Evolutionary conservation across 495 filamentous ascomycete genomes (phyloP).

Genomic region (Gamarada debralockiae): DNA sequence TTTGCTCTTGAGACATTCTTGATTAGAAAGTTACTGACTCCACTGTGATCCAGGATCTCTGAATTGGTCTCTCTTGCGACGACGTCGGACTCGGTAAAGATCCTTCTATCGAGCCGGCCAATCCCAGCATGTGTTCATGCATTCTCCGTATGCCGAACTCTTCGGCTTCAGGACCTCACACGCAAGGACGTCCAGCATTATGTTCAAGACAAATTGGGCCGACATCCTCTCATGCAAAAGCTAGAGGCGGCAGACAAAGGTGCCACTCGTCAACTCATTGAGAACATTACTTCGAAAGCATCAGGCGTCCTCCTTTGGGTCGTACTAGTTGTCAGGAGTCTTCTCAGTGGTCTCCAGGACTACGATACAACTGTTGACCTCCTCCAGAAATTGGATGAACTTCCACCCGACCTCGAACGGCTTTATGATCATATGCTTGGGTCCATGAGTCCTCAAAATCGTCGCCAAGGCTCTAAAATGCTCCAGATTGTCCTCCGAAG

Average conservation of each 20-base stretch:
- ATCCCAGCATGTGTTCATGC: too few species aligned
- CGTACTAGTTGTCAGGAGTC: slow-evolving; percentile 24
- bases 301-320: slow-evolving; percentile 39
- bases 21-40: too few species aligned
- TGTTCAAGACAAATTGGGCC: slow-evolving; percentile 20
- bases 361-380: slow-evolving; percentile 26
- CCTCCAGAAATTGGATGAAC: slow-evolving; percentile 13
- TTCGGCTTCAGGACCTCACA: slow-evolving; percentile 32
- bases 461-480: slow-evolving; percentile 2
- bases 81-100: too few species aligned
- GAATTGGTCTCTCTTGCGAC: too few species aligned
- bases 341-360: slow-evolving; percentile 28
- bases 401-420: slow-evolving; percentile 25
- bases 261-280: slow-evolving; percentile 1
- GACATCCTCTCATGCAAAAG: not conserved
- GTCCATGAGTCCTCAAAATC: slow-evolving; percentile 8
- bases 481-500: slow-evolving; percentile 5
- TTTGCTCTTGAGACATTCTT: too few species aligned
- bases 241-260: not conserved
- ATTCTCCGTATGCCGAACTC: slow-evolving; percentile 4
- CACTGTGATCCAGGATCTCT: too few species aligned
- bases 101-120: too few species aligned
- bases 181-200: slow-evolving; percentile 28
- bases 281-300: slow-evolving; percentile 23
- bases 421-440: slow-evolving; percentile 26